A percentile compares a stretch with the other conserved stretches of the same genome.
Conservation (phyloP, 352 stramenopile species). For the Globisporangium orthogonon region DNA sequence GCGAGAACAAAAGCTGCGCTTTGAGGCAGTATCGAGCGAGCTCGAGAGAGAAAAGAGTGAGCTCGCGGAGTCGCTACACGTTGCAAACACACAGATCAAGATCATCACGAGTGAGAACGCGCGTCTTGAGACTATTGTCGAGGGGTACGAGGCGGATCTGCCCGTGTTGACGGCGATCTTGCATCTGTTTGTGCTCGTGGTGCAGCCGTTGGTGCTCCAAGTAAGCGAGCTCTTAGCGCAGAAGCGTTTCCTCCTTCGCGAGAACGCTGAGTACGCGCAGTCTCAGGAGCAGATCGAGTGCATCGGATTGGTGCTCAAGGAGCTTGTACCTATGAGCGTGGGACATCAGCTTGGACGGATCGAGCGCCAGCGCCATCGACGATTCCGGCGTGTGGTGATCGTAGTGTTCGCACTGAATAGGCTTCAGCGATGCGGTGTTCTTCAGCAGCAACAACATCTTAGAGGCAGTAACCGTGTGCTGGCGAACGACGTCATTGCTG, state of each 20-base stretch:
- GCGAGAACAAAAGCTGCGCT: conserved; percentile 33
- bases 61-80: conserved; percentile 22
- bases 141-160: conserved; percentile 31
- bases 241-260: conserved; percentile 41
- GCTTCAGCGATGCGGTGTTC: conserved; percentile 25
- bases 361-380: conserved; percentile 5
- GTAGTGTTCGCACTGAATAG: conserved; percentile 68
- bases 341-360: conserved; percentile 4
- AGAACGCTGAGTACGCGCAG: conserved; percentile 39
- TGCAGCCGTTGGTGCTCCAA: conserved; percentile 54
- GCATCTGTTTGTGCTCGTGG: conserved; percentile 54
- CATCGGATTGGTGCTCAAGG: conserved; percentile 48
- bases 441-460: conserved; percentile 4
- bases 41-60: conserved; percentile 32
- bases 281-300: conserved; percentile 54
- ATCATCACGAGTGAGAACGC: conserved; percentile 11
- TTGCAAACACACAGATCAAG: conserved; percentile 14
- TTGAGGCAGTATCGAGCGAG: conserved; percentile 20
- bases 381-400: conserved; percentile 49
- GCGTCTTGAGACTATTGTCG: conserved; percentile 24
- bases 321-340: conserved; percentile 33
- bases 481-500: neutral
- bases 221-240: conserved; percentile 56
- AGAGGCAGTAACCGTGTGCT: neutral
- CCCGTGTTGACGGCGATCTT: conserved; percentile 37